Percentiles rank a stretch among this genome's conserved stretches.
Evolutionary conservation across 495 filamentous ascomycete species (phyloP).

Genomic region (Hypoxylon rickii): DNA sequence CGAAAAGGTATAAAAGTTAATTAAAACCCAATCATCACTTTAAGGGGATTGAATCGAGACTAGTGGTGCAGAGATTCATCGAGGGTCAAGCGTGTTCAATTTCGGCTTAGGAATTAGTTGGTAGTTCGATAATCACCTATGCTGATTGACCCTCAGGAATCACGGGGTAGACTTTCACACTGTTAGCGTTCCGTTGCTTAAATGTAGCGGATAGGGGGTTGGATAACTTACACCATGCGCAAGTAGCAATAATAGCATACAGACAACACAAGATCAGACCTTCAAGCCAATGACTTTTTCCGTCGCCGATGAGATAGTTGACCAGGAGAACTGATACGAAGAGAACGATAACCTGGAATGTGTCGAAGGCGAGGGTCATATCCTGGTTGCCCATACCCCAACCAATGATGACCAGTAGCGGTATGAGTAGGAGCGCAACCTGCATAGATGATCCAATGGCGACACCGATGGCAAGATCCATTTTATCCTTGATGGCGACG

Average conservation of each 20-base stretch:
- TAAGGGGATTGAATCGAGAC: not conserved
- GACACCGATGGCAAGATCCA: slow-evolving; percentile 86
- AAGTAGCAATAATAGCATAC: slow-evolving; percentile 73
- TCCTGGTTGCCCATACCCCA: slow-evolving; percentile 72
- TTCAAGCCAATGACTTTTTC: slow-evolving; percentile 70
- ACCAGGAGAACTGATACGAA: slow-evolving; percentile 80
- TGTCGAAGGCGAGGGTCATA: slow-evolving; percentile 81
- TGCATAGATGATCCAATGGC: slow-evolving; percentile 87
- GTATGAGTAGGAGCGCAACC: slow-evolving; percentile 79
- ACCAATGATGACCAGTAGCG: slow-evolving; percentile 76
- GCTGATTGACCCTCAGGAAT: slow-evolving; percentile 7
- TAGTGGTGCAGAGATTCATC: not conserved
- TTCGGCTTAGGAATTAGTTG: not conserved
- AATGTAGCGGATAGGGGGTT: not conserved
- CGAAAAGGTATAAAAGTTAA: not conserved
- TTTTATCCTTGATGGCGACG: slow-evolving; percentile 86
- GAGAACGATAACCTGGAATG: slow-evolving; percentile 77
- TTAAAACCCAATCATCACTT: not conserved
- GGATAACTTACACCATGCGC: slow-evolving; percentile 53
- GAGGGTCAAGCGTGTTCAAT: not conserved
- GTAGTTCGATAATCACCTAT: not conserved
- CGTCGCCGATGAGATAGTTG: slow-evolving; percentile 78
- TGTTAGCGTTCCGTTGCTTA: slow-evolving; percentile 3
- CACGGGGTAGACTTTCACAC: slow-evolving; percentile 15
- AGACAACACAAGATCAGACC: slow-evolving; percentile 74